Percentiles rank a stretch among this genome's conserved stretches.
Evolutionary conservation across 805 yeast species (phyloP).

Genomic region (Wickerhamomyces mucosus): DNA sequence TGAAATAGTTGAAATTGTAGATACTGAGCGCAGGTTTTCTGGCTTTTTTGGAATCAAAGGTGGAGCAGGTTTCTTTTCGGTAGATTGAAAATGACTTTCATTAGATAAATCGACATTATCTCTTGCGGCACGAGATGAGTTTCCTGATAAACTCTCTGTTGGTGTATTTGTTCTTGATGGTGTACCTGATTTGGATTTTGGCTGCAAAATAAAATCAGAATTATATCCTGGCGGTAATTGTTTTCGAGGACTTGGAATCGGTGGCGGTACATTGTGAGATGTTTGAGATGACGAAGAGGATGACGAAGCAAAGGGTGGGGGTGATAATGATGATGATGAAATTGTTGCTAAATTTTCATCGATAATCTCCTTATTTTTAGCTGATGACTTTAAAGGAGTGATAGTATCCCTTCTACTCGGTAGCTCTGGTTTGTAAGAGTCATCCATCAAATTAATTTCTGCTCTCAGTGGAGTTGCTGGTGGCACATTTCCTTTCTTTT

Average conservation of each 20-base stretch:
- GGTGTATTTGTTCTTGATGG: constrained; percentile 14
- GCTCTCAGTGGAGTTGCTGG: constrained; percentile 7
- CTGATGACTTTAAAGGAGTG: too few species aligned
- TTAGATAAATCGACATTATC: not conserved
- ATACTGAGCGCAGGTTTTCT: constrained; percentile 4
- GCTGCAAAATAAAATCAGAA: constrained; percentile 23
- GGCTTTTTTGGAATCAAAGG: constrained; percentile 14
- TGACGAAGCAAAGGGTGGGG: constrained; percentile 2
- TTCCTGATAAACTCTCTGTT: constrained; percentile 9
- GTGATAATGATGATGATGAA: constrained; percentile 1
- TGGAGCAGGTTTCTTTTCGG: constrained; percentile 8
- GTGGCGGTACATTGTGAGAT: constrained; percentile 16
- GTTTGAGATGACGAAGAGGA: constrained; percentile 7
- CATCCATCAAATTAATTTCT: constrained; percentile 16
- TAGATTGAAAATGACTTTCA: constrained; percentile 2
- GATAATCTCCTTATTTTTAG: too few species aligned
- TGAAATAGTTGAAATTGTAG: constrained; percentile 1
- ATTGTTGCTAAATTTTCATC: not conserved
- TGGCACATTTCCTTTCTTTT: constrained; percentile 1
- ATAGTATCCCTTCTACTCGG: constrained; percentile 8
- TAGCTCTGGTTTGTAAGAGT: constrained; percentile 11
- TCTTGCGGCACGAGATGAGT: constrained; percentile 10
- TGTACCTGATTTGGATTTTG: constrained; percentile 20
- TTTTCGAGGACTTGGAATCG: constrained; percentile 24
- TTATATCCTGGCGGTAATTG: constrained; percentile 29